Evolutionary conservation across 192 early-diverging fungal species (phyloP), one percentile per base, ranked within the genome.

Genomic region (Linnemannia hyalina): DNA sequence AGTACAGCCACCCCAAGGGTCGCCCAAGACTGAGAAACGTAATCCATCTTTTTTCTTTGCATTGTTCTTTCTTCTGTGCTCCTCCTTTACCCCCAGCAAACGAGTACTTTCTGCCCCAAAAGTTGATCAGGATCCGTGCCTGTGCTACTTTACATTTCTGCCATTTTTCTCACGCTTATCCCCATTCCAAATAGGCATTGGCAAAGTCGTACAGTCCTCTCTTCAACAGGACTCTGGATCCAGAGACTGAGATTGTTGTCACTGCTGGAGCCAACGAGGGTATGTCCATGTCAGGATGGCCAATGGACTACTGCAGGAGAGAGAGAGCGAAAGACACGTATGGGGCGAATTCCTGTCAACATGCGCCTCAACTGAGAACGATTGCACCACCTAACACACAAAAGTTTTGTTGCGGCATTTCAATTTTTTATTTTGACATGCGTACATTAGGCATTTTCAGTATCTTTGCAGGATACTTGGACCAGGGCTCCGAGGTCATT

Each of bases 241-340:
- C 95, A 4, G 91, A 95, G 49, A 92, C 90, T 6, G 96, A 99
- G 88, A 92, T 99, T 78, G 88, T 98, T 44, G 95, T 97, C 26
- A 95, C 97, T 38, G 97, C 97, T 36, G 98, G 98, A 29, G 97
- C 96, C 23, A 97, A 96, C 73, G 96, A 97, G 91, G 94, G 94
- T 92, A 89, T 68, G 35, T 40, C 41, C n/a, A 29, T 29, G 29
- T 41, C 22, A 35, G 23, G 55, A 52, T 80, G 36, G 36, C 22
- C 69, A 26, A 75, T 82, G 36, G 18, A 32, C 23, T 47, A 41
- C 16, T 90, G 26, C 26, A 65, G 26, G 29, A 65, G 60, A 68
- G 40, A 35, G 52, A 52, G 42, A 35, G 78, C 73, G 70, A 68
- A 35, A 26, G 26, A 54, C 20, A 36, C 35, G 32, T 41, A 11